Evolutionary conservation across 495 filamentous ascomycete genomes (phyloP).

Genomic region (Xylaria telfairii): DNA sequence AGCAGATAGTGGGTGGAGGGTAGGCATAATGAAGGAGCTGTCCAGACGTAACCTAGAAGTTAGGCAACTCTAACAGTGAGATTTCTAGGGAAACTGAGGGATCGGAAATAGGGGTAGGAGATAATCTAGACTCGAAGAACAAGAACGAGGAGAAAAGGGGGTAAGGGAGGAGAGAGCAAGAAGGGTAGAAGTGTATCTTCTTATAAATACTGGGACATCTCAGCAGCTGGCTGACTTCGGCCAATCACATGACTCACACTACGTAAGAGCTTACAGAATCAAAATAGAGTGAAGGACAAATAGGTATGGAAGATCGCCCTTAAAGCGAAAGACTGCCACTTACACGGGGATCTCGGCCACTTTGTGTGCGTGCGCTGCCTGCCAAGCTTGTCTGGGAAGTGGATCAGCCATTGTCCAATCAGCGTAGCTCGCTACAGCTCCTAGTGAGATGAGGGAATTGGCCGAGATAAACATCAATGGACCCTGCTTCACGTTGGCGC

Average conservation of each 20-base stretch:
- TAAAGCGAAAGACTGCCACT: slow-evolving; percentile 14
- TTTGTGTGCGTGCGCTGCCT: slow-evolving; percentile 5
- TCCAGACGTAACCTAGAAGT: neutral
- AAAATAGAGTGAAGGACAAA: neutral
- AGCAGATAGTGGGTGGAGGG: slow-evolving; percentile 39
- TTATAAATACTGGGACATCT: slow-evolving; percentile 7
- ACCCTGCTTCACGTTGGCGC: neutral
- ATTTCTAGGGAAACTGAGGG: neutral
- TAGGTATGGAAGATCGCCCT: neutral
- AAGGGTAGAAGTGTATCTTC: neutral
- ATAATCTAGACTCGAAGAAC: neutral
- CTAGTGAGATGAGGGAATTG: slow-evolving; percentile 7
- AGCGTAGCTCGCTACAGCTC: neutral
- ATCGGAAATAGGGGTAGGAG: neutral
- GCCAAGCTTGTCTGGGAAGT: slow-evolving; percentile 18
- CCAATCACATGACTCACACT: slow-evolving; percentile 11
- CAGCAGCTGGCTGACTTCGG: neutral
- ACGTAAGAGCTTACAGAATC: neutral
- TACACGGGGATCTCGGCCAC: slow-evolving; percentile 1
- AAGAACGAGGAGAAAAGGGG: slow-evolving; percentile 15
- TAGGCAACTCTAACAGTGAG: neutral
- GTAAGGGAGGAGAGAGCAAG: slow-evolving; percentile 20
- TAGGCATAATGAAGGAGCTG: slow-evolving; percentile 25
- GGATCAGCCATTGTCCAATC: slow-evolving; percentile 14
- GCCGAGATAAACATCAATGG: neutral